Evolutionary conservation across 768 basidiomycete genomes (phyloP), one percentile per base, ranked within the genome.

Genomic region (Hemileccinum impolitum): DNA sequence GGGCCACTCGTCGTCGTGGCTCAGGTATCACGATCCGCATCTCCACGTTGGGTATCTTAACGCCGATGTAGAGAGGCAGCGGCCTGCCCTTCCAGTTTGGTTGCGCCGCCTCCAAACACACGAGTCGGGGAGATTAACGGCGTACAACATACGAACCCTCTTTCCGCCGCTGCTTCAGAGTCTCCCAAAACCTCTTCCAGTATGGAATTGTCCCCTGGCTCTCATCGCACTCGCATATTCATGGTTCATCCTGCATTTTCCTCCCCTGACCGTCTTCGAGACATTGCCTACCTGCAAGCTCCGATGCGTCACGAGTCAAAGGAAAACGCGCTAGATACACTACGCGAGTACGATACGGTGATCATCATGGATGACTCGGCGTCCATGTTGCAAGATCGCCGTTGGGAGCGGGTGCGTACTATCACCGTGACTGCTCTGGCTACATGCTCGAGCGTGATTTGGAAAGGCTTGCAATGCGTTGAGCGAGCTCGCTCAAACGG

Each of bases 331-430:
- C 43, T 67, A 1, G 64, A 74, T 26, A 70, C 63, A 30, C 60
- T 82, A 5, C 54, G 63, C 26, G 62, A 71, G 45, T 84, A 80
- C 51, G 72, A 84, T 47, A 84, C 81, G 0, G 72, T 82, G 11
- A 64, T 84, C 38, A 60, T 85, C 35, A 70, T 85, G 46, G 81
- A 83, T 61, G 83, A 85, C 60, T 84, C 83, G 4, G 62, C 61
- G 7, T 82, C 81, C 3, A 84, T 85, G 83, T 48, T 55, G 15
- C 40, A 43, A 5, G 73, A 72, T 3, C 39, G 43, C 2, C 66
- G 68, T 11, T 85, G 84, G 84, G 42, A 52, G 12, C 78, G 81
- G 70, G 81, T 81, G 26, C 13, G 55, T 41, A 5, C 13, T 9
- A 6, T 10, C 13, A 14, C 23, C 6, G 5, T 39, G n/a, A 21